A percentile compares a stretch with the other conserved stretches of the same genome.
Conservation (phyloP, 2,329 filamentous ascomycete genomes). For the Scedosporium dehoogii region DNA sequence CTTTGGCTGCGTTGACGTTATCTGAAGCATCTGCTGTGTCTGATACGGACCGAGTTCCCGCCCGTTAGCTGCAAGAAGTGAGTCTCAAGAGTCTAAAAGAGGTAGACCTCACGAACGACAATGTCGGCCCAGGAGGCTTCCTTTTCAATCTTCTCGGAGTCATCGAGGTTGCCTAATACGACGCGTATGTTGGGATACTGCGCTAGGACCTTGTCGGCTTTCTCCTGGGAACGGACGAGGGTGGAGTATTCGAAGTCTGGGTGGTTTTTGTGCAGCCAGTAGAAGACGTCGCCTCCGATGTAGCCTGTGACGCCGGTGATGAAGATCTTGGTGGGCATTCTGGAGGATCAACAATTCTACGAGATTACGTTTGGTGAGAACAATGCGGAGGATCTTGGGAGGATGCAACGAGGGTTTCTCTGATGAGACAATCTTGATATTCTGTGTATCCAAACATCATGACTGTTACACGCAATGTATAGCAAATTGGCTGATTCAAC, state of each 20-base stretch:
- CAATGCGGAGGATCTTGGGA: background rate
- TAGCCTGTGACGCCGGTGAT: conserved; percentile 14
- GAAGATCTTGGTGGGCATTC: background rate
- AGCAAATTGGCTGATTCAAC: background rate
- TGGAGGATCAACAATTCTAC: background rate
- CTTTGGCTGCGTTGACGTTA: conserved; percentile 30
- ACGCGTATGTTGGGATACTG: conserved; percentile 6
- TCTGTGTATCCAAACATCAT: background rate
- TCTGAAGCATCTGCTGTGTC: conserved; percentile 35
- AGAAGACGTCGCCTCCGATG: conserved; percentile 14
- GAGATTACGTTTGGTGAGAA: background rate
- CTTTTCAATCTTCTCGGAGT: conserved; percentile 17
- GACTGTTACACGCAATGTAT: background rate
- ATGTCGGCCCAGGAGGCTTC: conserved; percentile 23
- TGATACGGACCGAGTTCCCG: background rate
- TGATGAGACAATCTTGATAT: background rate
- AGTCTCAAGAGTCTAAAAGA: background rate
- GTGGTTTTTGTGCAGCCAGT: conserved; percentile 8
- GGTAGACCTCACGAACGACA: conserved; percentile 19
- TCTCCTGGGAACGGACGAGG: conserved; percentile 11
- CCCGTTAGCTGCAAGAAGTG: background rate
- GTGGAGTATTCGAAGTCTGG: conserved; percentile 11
- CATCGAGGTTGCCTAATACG: conserved; percentile 23
- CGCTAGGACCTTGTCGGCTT: conserved; percentile 9
- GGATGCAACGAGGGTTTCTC: background rate